Evolutionary conservation across 768 basidiomycete genomes (phyloP).

Genomic region (Arthromyces matolae): DNA sequence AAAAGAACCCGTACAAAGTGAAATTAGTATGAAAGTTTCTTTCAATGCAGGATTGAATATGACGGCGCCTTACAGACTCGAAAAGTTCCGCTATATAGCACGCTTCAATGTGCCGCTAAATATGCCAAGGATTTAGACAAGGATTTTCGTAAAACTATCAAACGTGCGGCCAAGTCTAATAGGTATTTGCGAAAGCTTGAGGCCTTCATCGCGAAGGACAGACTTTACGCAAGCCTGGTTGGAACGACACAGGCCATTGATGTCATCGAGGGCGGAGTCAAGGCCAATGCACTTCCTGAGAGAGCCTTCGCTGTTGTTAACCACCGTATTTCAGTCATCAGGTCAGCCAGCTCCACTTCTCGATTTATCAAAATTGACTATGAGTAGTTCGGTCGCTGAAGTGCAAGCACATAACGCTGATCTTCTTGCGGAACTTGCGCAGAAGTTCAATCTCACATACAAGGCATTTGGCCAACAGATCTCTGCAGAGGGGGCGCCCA

Average conservation of each 20-base stretch:
- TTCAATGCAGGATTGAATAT: neutral
- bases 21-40: slow-evolving; percentile 40
- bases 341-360: slow-evolving; percentile 31
- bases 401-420: slow-evolving; percentile 41
- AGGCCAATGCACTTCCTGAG: slow-evolving; percentile 80
- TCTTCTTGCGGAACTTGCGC: slow-evolving; percentile 45
- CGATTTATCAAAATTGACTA: neutral
- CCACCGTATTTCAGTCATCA: slow-evolving; percentile 63
- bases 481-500: slow-evolving; percentile 28
- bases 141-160: slow-evolving; percentile 44
- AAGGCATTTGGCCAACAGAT: slow-evolving; percentile 49
- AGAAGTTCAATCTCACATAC: slow-evolving; percentile 54
- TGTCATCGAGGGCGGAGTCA: slow-evolving; percentile 63
- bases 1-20: slow-evolving; percentile 55
- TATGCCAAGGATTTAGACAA: slow-evolving; percentile 54
- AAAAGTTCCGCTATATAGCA: slow-evolving; percentile 53
- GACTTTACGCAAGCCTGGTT: slow-evolving; percentile 41
- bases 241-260: slow-evolving; percentile 80
- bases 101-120: slow-evolving; percentile 62
- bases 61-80: slow-evolving; percentile 37
- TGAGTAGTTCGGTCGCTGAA: slow-evolving; percentile 38
- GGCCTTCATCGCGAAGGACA: slow-evolving; percentile 38
- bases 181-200: slow-evolving; percentile 50
- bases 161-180: slow-evolving; percentile 44
- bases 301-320: slow-evolving; percentile 65